Evolutionary conservation across 2,329 filamentous ascomycete species (phyloP).

Genomic region (Xenosphaeropsis pyriputrescens): DNA sequence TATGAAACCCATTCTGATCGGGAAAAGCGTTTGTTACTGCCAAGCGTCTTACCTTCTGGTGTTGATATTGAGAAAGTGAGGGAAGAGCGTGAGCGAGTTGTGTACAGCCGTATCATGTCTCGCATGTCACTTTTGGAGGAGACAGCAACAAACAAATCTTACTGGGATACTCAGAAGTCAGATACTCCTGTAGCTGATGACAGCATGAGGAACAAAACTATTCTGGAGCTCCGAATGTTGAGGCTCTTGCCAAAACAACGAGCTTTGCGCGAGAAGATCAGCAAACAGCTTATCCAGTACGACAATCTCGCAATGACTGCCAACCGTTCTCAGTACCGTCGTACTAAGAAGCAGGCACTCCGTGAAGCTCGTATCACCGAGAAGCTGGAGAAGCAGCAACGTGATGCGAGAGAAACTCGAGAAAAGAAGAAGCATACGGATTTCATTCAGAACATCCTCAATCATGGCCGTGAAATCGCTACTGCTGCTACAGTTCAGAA

Average conservation of each 20-base stretch:
- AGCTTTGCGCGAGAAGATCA: slow-evolving; percentile 71
- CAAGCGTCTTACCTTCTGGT: slow-evolving; percentile 77
- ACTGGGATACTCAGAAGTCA: slow-evolving; percentile 64
- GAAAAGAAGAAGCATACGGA: slow-evolving; percentile 97
- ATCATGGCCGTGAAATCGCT: slow-evolving; percentile 66
- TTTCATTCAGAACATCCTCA: slow-evolving; percentile 75
- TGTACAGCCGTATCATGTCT: slow-evolving; percentile 81
- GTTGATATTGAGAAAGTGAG: slow-evolving; percentile 76
- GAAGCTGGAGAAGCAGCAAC: slow-evolving; percentile 97
- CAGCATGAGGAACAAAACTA: slow-evolving; percentile 69
- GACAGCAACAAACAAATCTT: slow-evolving; percentile 71
- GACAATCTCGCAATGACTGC: slow-evolving; percentile 96
- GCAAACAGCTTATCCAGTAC: slow-evolving; percentile 84
- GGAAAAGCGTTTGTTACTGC: slow-evolving; percentile 64
- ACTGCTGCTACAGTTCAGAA: slow-evolving; percentile 52
- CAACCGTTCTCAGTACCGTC: slow-evolving; percentile 78
- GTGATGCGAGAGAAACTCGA: slow-evolving; percentile 85
- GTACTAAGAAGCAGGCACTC: slow-evolving; percentile 94
- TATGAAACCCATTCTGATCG: slow-evolving; percentile 69
- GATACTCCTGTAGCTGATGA: slow-evolving; percentile 64
- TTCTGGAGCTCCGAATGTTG: slow-evolving; percentile 92
- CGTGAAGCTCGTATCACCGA: slow-evolving; percentile 94
- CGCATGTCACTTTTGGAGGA: slow-evolving; percentile 74
- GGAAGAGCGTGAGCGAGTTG: slow-evolving; percentile 72
- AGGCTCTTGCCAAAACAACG: slow-evolving; percentile 81